Evolutionary conservation across 2,329 filamentous ascomycete species (phyloP), one percentile per base, ranked within the genome.

Genomic region (Aureobasidium namibiae): DNA sequence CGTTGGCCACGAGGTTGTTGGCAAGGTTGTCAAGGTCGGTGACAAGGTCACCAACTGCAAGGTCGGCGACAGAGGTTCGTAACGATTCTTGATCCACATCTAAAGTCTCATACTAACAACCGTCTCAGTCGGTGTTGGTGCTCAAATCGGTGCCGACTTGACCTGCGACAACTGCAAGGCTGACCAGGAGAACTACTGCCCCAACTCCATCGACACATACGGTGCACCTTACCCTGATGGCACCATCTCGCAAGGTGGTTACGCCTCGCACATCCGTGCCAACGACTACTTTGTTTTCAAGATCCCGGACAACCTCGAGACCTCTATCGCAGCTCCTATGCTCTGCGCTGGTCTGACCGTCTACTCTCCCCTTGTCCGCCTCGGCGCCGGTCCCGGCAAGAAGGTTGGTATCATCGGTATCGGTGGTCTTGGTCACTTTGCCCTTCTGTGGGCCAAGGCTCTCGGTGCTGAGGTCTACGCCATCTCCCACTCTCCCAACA

Each of bases 271-370:
- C 69, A 80, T 90, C 21, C 81, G 88, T 64, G 83, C 85, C 1
- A 88, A 92, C 73, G 87, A 92, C 74, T 88, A 91, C 76, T 92
- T 82, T 68, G 79, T 79, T 18, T 84, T 84, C 74, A 87, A 87
- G 68, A 92, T 95, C 63, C 90, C 90, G 36, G 88, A 91, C 33
- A 82, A 78, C 56, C 80, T 95, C 46, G 72, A 78, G 63, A 76
- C 72, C 61, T 70, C 71, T 24, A 74, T 85, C 53, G 88, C 86
- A 1, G 90, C 89, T 1, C 88, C 88, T 10, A 64, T 64, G 63
- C 80, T 94, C 65, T 95, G 90, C 73, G 90, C 89, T 41, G 90
- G 90, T 63, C 79, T 95, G 64, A 95, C 90, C 3, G 84, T 85
- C 61, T 95, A 85, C 76, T 87, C 83, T 61, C 90, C 90, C 1